Percentiles rank a stretch among this genome's conserved stretches.
Evolutionary conservation across 116 monocot species (phyloP).

Genomic region (Zostera marina): DNA sequence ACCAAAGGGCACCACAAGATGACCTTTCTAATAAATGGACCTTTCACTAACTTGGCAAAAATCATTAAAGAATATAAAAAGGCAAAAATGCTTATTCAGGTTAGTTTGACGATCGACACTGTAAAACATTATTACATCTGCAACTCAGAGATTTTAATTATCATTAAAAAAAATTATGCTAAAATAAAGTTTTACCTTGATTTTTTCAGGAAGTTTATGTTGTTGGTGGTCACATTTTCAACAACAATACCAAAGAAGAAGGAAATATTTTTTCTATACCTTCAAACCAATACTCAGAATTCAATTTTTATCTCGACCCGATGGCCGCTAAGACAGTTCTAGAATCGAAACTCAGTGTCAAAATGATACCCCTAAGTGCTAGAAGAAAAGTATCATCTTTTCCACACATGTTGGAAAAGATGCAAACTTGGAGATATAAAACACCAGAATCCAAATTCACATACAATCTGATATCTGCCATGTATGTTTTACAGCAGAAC

Average conservation of each 20-base stretch:
- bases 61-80: slow-evolving; percentile 44
- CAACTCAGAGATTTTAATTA: no score
- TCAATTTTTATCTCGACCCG: slow-evolving; percentile 90
- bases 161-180: no score
- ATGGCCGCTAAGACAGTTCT: slow-evolving; percentile 52
- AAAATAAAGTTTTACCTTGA: background rate
- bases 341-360: slow-evolving; percentile 46
- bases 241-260: slow-evolving; percentile 4
- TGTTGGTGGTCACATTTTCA: slow-evolving; percentile 54
- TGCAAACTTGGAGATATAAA: slow-evolving; percentile 11
- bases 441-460: slow-evolving; percentile 58
- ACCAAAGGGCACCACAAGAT: slow-evolving; percentile 35
- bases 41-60: slow-evolving; percentile 75
- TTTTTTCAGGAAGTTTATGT: slow-evolving; percentile 41
- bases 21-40: slow-evolving; percentile 67
- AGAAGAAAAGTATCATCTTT: slow-evolving; percentile 45
- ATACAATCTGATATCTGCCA: slow-evolving; percentile 19
- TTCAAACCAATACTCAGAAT: slow-evolving; percentile 64
- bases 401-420: slow-evolving; percentile 15
- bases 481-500: slow-evolving; percentile 32
- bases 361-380: slow-evolving; percentile 49
- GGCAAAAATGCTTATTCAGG: slow-evolving; percentile 49
- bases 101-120: slow-evolving; percentile 8
- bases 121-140: no score
- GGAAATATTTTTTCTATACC: slow-evolving; percentile 71